These are phyloP conservation scores for Meyerozyma smithsonii DNA, from an alignment of 1,139 yeast species.

Conservation along the genomic window DNA sequence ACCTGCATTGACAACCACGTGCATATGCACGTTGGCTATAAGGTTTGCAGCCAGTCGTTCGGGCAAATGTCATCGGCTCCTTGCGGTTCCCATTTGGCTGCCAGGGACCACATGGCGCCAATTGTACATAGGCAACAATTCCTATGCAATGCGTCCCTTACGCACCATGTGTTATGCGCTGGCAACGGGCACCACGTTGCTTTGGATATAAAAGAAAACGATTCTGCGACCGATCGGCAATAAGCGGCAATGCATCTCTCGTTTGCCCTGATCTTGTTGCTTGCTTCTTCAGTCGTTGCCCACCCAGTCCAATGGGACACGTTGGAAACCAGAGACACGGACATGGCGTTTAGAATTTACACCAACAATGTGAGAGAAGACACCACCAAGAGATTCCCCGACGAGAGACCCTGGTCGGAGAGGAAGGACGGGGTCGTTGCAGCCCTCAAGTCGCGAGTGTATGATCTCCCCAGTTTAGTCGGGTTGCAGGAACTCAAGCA, in stretches of 20 bases:
- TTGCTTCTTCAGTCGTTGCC: not conserved
- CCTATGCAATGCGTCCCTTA: too few relatives aligned
- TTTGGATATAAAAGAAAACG: not conserved
- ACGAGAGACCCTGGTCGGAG: constrained; percentile 24
- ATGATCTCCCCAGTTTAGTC: constrained; percentile 20
- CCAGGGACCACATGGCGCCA: not conserved
- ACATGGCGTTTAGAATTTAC: constrained; percentile 13
- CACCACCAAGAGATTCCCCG: constrained; percentile 15
- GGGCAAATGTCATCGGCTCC: not conserved
- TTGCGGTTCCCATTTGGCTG: too few relatives aligned
- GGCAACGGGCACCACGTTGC: not conserved
- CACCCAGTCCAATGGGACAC: not conserved
- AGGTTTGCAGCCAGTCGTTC: constrained; percentile 1
- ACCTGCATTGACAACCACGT: constrained; percentile 1
- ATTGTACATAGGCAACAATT: not conserved
- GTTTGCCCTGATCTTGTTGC: not conserved
- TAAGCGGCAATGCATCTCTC: not conserved
- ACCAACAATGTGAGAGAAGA: constrained; percentile 26
- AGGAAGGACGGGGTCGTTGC: constrained; percentile 20
- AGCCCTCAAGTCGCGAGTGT: constrained; percentile 13
- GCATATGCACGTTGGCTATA: not conserved
- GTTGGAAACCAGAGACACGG: not conserved
- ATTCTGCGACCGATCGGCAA: not conserved
- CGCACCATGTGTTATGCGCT: too few relatives aligned
- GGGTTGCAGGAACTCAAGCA: constrained; percentile 30